Evolutionary conservation across 805 yeast genomes (phyloP), one percentile per base, ranked within the genome.

Genomic region (Hanseniaspora taiwanica): DNA sequence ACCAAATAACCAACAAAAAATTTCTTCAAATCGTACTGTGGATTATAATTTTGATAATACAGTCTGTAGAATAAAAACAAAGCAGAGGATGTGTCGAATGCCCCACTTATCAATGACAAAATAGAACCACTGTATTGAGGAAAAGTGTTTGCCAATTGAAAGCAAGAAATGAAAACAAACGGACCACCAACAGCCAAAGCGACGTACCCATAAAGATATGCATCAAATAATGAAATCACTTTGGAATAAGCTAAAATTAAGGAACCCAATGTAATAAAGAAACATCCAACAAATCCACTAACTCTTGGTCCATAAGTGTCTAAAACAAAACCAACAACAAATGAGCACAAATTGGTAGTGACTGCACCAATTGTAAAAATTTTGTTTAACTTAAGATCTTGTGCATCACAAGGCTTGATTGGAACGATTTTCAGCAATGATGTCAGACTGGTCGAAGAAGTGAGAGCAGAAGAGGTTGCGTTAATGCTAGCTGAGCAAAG

Each of bases 11-110:
- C 51, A 12, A 68, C 58, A 64, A 89, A 89, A 58, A 87, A 87
- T 31, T 56, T 63, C 17, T 65, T 54, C 9, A 85, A 53, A 0
- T 74, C 51, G 24, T 52, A 36, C 8, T 49, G 44, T 2, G 45
- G 40, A 13, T 40, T 33, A 27, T 46, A 40, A 16, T 53, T 54
- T 46, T 73, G 76, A 58, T 81, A 86, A 10, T 71, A 51, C 14
- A 85, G 44, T 49, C 94, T 65, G 63, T 86, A 89, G 9, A 72
- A 49, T 49, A 85, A 65, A 54, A 87, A 87, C 36, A 87, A 69
- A 0, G 94, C 96, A n/a, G 93, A 76, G 1, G 94, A 82, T 0
- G 94, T 71, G 58, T 89, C 96, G 54, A 87, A 86, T 0, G 95
- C 86, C n/a, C 96, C 96, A 0, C 96, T 84, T 38, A 87, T 62